Conservation (phyloP, 2,329 filamentous ascomycete genomes). For the Penicillium brasilianum region DNA sequence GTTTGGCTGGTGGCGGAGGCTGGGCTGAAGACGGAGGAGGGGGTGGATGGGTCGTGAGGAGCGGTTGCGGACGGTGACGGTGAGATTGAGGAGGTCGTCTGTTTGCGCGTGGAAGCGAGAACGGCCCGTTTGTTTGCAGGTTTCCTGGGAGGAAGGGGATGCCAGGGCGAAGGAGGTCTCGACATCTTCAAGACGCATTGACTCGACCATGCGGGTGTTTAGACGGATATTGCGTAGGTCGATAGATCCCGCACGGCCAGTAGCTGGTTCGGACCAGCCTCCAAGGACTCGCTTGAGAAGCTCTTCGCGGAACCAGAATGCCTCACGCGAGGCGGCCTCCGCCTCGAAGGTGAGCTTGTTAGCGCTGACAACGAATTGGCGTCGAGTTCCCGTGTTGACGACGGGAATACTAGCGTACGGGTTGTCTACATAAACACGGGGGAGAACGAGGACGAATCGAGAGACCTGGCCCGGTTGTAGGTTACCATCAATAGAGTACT, state of each 20-base stretch:
- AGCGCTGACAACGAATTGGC: conserved; percentile 90
- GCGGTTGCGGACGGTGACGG: conserved; percentile 75
- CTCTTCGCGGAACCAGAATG: conserved; percentile 89
- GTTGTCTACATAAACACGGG: conserved; percentile 75
- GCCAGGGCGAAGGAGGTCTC: conserved; percentile 61
- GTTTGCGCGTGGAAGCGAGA: conserved; percentile 55
- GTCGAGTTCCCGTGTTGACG: conserved; percentile 77
- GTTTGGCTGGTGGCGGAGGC: conserved; percentile 72
- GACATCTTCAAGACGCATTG: conserved; percentile 79
- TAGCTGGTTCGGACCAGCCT: conserved; percentile 69
- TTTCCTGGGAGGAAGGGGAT: conserved; percentile 35
- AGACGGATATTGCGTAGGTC: conserved; percentile 79
- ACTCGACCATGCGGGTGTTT: conserved; percentile 78
- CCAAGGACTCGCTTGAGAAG: conserved; percentile 74
- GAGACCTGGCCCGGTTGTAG: conserved; percentile 67
- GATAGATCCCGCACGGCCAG: conserved; percentile 67
- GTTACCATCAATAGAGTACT: conserved; percentile 48
- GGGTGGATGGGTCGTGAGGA: conserved; percentile 70
- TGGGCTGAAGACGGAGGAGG: conserved; percentile 76
- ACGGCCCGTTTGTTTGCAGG: conserved; percentile 47
- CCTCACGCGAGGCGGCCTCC: conserved; percentile 77
- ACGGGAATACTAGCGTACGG: conserved; percentile 78
- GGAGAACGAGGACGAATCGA: conserved; percentile 76
- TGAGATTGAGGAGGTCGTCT: conserved; percentile 72
- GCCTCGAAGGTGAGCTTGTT: conserved; percentile 78